Evolutionary conservation across 2,329 filamentous ascomycete genomes (phyloP), one percentile per base, ranked within the genome.

Genomic region (Trichoderma sp.): DNA sequence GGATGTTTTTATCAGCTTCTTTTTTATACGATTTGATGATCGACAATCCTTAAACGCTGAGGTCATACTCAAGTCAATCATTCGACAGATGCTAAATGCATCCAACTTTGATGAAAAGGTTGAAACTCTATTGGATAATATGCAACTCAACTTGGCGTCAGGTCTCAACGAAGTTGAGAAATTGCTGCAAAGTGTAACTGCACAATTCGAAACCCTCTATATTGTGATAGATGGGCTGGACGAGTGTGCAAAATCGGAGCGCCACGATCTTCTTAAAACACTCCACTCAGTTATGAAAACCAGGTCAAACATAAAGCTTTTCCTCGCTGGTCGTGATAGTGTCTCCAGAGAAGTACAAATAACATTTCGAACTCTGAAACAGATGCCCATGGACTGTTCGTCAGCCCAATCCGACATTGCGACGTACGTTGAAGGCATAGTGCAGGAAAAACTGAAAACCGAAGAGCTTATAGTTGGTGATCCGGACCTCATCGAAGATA

Each of bases 191-290:
- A 33, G 6, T 3, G 35, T 33, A 6, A 41, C 6, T 4, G 3
- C 11, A 53, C 4, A 18, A 14, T 67, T 67, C 1, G 11, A 31
- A 6, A 24, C 4, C 4, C 60, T 74, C 27, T 82, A 79, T 29
- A 78, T 85, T 18, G 69, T 84, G 2, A 79, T 85, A 38, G 83
- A 85, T 77, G 82, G 79, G 2, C 24, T 85, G 3, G 83, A 84
- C 74, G 83, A 84, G 77, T 82, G 78, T 60, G 78, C 80, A 27
- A 75, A 76, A 9, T 56, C 50, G 12, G 78, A 84, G 29, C 79
- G 80, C 53, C 33, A n/a, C 3, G 31, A 33, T 6, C 65, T 79
- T 12, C 12, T 78, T 12, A 1, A 64, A 0, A 16, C 0, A 1
- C 35, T 79, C 9, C 53, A 63, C 8, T 71, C 45, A 7, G 60